phyloP scores from a whole-genome alignment of 116 monocot genomes.

The Iris pallida region DNA sequence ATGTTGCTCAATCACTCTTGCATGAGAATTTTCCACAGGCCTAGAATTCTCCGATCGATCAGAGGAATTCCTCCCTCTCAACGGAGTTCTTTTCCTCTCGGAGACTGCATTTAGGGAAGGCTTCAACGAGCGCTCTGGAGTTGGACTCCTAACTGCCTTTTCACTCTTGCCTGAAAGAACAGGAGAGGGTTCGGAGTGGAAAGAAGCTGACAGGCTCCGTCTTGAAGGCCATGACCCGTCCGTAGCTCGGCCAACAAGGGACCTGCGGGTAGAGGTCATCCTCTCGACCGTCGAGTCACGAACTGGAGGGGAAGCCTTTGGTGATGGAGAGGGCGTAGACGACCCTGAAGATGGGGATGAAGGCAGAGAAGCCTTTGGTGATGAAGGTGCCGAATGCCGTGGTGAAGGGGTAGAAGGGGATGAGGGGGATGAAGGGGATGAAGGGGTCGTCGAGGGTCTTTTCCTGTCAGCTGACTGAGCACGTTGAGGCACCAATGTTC shows the following conservation, averaged over 20 bases:
- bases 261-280: slow-evolving; percentile 22
- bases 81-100: slow-evolving; percentile 61
- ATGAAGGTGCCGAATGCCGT: slow-evolving; percentile 16
- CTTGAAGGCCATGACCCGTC: slow-evolving; percentile 86
- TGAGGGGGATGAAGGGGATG: slow-evolving; percentile 1
- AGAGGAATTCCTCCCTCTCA: slow-evolving; percentile 44
- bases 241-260: slow-evolving; percentile 18
- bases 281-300: slow-evolving; percentile 32
- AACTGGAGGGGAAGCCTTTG: slow-evolving; percentile 25
- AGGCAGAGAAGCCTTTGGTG: slow-evolving; percentile 4
- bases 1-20: slow-evolving; percentile 36
- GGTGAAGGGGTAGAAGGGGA: slow-evolving; percentile 2
- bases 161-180: slow-evolving; percentile 23
- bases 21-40: slow-evolving; percentile 28
- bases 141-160: slow-evolving; percentile 10
- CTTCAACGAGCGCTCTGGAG: slow-evolving; percentile 25
- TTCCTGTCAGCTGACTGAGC: slow-evolving; percentile 67
- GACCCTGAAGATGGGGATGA: slow-evolving; percentile 4
- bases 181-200: slow-evolving; percentile 52
- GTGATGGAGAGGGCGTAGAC: slow-evolving; percentile 8
- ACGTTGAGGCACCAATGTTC: slow-evolving; percentile 26
- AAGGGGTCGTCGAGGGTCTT: slow-evolving; percentile 37
- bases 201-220: slow-evolving; percentile 64
- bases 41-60: slow-evolving; percentile 59
- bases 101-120: slow-evolving; percentile 11